Percentiles rank a stretch among this genome's conserved stretches.
Evolutionary conservation across 2,329 filamentous ascomycete species (phyloP).

Genomic region (Pseudopithomyces chartarum): DNA sequence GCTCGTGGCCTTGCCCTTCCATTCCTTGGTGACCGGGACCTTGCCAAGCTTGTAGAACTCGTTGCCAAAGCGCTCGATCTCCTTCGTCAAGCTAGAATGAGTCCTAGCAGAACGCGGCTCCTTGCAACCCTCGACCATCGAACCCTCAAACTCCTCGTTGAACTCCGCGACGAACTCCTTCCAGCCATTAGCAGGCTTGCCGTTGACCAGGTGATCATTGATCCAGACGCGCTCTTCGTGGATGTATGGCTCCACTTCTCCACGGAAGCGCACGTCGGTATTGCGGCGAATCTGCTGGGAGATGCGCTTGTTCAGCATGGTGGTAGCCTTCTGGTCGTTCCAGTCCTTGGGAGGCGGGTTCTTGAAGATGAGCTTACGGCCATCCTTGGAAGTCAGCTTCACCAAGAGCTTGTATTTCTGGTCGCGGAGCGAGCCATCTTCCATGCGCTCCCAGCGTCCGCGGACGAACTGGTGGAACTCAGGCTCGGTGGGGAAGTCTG

Average conservation of each 20-base stretch:
- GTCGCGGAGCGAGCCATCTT: slow-evolving; percentile 25
- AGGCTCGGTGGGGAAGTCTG: slow-evolving; percentile 20
- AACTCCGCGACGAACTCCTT: slow-evolving; percentile 29
- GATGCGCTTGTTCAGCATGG: slow-evolving; percentile 35
- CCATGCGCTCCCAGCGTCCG: slow-evolving; percentile 31
- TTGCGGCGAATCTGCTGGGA: slow-evolving; percentile 39
- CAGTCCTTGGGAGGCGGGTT: slow-evolving; percentile 36
- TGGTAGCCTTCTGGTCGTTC: slow-evolving; percentile 30
- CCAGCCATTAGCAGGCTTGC: slow-evolving; percentile 30
- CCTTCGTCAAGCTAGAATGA: slow-evolving; percentile 32
- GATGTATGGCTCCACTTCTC: slow-evolving; percentile 27
- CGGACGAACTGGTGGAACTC: slow-evolving; percentile 33
- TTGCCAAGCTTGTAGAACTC: slow-evolving; percentile 26
- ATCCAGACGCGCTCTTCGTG: slow-evolving; percentile 32
- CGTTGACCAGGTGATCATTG: slow-evolving; percentile 19
- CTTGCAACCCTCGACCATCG: slow-evolving; percentile 6
- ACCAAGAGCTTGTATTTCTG: slow-evolving; percentile 36
- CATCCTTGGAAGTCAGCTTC: slow-evolving; percentile 27
- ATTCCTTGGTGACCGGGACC: slow-evolving; percentile 20
- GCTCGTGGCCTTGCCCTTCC: slow-evolving; percentile 3
- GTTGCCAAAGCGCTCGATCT: slow-evolving; percentile 34
- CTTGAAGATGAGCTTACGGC: slow-evolving; percentile 27
- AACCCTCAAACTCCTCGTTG: slow-evolving; percentile 28
- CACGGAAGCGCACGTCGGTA: slow-evolving; percentile 29
- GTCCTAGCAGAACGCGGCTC: slow-evolving; percentile 21